Evolutionary conservation across 129 eudicot genomes (phyloP), one percentile per base, ranked within the genome.

Genomic region (Heracleum sosnowskyi): DNA sequence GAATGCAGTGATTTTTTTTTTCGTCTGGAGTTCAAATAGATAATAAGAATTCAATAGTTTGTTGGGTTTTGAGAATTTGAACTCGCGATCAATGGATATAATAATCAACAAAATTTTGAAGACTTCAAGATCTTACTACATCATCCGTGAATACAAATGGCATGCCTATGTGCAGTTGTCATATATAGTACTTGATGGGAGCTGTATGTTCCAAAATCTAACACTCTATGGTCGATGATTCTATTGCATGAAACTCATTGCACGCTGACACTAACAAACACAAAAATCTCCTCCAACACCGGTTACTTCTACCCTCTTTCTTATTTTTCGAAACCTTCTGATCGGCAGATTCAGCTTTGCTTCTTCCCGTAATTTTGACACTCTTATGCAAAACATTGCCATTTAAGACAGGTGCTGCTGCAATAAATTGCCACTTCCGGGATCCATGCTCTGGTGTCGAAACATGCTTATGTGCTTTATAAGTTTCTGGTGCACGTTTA

Each of bases 211-310:
- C 12, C 12, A 53, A 53, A 11, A 64, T 64, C 17, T 29, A 64
- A 1, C 41, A 29, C 42, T 47, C 40, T 63, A 73, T 78, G 77
- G 79, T 83, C 0, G 87, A 46, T 31, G 96, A 85, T 63, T 85
- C 80, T 31, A 90, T 92, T 45, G 96, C 98, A 78, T 93, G 96
- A 77, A 92, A 93, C 47, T 87, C 93, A 76, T 79, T 85, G 81
- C 98, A 93, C 6, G 92, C 78, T 0, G 90, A 81, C 60, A 88
- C 81, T 75, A 90, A 80, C 69, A 84, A 74, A 80, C 86, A 76
- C 60, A 93, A 80, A 81, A 90, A 51, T 73, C 90, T 88, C 69
- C 79, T 47, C 55, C 85, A 84, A 82, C 83, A 29, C 83, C 75
- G 62, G 42, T 47, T 73, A 13, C 42, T 36, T 55, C 29, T 53